phyloP scores from a whole-genome alignment of 2,329 filamentous ascomycete genomes.

The Leptographium procerum region DNA sequence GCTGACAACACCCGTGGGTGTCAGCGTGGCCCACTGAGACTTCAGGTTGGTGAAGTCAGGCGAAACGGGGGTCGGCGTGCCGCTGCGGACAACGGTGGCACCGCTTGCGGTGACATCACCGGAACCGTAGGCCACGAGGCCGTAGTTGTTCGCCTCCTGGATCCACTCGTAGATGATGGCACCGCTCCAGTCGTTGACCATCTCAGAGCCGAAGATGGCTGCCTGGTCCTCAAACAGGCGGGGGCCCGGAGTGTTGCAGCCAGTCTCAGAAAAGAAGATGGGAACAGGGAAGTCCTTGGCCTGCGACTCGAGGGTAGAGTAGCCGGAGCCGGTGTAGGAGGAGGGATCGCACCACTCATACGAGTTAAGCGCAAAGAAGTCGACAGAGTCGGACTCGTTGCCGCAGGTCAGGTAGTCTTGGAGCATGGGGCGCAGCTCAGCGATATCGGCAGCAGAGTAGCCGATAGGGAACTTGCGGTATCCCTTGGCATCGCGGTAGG shows the following conservation, averaged over 20 bases:
- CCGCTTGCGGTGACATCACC: constrained; percentile 51
- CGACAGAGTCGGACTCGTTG: constrained; percentile 57
- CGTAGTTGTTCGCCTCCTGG: constrained; percentile 72
- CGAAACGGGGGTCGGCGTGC: constrained; percentile 59
- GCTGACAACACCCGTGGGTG: constrained; percentile 55
- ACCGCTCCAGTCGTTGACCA: constrained; percentile 61
- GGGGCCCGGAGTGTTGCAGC: constrained; percentile 58
- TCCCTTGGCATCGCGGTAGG: constrained; percentile 60
- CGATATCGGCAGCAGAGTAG: constrained; percentile 80
- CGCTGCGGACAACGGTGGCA: constrained; percentile 58
- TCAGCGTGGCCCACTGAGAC: constrained; percentile 62
- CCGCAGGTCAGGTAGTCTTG: constrained; percentile 69
- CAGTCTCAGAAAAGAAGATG: constrained; percentile 83
- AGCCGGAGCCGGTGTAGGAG: constrained; percentile 53
- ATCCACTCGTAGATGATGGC: constrained; percentile 88
- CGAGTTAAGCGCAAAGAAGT: constrained; percentile 79
- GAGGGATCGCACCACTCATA: constrained; percentile 66
- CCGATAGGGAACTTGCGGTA: constrained; percentile 77
- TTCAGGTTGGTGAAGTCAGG: constrained; percentile 74
- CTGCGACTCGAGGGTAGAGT: constrained; percentile 54
- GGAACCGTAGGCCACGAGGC: constrained; percentile 64
- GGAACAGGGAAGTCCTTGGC: constrained; percentile 66
- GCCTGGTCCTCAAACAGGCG: constrained; percentile 60
- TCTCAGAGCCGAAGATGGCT: constrained; percentile 63
- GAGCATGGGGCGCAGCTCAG: constrained; percentile 49